Percentiles rank a stretch among this genome's conserved stretches.
phyloP scores from a whole-genome alignment of 345 rosid species.

The Rhodamnia argentea region DNA sequence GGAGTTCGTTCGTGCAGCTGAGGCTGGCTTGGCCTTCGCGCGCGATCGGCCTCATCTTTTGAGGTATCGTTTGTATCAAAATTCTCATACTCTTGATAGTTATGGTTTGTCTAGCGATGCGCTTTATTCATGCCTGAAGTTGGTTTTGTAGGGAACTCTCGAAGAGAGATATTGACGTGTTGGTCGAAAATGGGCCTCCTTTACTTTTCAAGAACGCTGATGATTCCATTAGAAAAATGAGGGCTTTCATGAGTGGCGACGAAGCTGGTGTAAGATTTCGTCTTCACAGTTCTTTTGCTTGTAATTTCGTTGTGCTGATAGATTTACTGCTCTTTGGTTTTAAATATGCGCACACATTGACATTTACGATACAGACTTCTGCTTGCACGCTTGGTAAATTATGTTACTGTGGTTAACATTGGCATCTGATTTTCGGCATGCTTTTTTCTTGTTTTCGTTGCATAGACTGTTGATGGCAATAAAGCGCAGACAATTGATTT shows the following conservation, averaged over 20 bases:
- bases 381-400: neutral
- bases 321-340: neutral
- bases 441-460: neutral
- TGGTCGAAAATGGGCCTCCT: constrained; percentile 51
- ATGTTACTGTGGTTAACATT: neutral
- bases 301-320: neutral
- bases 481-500: constrained; percentile 52
- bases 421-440: neutral
- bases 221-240: constrained; percentile 51
- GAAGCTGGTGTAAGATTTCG: constrained; percentile 19
- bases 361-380: neutral
- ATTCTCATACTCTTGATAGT: neutral
- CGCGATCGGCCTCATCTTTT: constrained; percentile 43
- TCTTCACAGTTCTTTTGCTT: neutral
- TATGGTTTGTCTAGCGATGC: neutral
- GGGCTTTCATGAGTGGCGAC: constrained; percentile 22
- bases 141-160: constrained; percentile 43
- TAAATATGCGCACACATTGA: neutral
- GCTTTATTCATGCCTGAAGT: neutral
- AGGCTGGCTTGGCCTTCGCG: constrained; percentile 59
- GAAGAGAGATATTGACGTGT: constrained; percentile 53
- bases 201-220: constrained; percentile 46
- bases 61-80: constrained; percentile 14
- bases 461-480: constrained; percentile 27
- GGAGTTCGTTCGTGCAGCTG: constrained; percentile 34